Conservation (phyloP, 2,329 filamentous ascomycete species). For the Phoma sp. region DNA sequence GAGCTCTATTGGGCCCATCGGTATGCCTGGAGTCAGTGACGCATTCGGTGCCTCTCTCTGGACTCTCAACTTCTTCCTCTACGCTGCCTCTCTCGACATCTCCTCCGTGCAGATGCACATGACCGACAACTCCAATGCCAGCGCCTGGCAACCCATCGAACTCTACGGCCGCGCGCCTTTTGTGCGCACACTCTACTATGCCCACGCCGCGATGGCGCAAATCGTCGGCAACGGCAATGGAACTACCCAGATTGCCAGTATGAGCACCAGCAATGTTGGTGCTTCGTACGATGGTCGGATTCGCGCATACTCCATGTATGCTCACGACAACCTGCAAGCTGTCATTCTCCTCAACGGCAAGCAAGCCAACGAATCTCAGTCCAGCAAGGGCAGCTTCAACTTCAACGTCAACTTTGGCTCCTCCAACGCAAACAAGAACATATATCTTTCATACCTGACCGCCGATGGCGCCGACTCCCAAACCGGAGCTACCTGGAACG, state of each 20-base stretch:
- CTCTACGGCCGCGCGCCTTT: slow-evolving; percentile 50
- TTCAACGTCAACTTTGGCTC: slow-evolving; percentile 52
- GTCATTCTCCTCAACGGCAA: slow-evolving; percentile 57
- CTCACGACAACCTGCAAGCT: slow-evolving; percentile 50
- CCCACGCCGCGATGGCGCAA: slow-evolving; percentile 59
- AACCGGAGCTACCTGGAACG: slow-evolving; percentile 55
- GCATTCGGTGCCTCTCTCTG: slow-evolving; percentile 59
- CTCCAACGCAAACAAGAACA: slow-evolving; percentile 48
- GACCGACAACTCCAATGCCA: slow-evolving; percentile 60
- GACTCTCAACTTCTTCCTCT: slow-evolving; percentile 61
- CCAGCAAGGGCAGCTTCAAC: slow-evolving; percentile 49
- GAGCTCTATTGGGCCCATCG: slow-evolving; percentile 59
- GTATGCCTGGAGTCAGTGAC: slow-evolving; percentile 55
- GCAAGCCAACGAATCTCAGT: slow-evolving; percentile 49
- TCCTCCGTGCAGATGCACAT: slow-evolving; percentile 60
- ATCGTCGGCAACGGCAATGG: slow-evolving; percentile 56
- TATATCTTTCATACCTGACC: slow-evolving; percentile 58
- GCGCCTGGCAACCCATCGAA: slow-evolving; percentile 57
- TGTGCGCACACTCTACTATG: slow-evolving; percentile 59
- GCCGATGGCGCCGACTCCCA: slow-evolving; percentile 54
- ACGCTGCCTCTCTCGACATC: slow-evolving; percentile 56
- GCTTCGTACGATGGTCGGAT: slow-evolving; percentile 51
- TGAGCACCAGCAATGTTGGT: slow-evolving; percentile 41
- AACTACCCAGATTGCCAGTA: slow-evolving; percentile 52
- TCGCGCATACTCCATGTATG: slow-evolving; percentile 55